Conservation (phyloP, 2,329 filamentous ascomycete species). For the Monosporascus sp. region DNA sequence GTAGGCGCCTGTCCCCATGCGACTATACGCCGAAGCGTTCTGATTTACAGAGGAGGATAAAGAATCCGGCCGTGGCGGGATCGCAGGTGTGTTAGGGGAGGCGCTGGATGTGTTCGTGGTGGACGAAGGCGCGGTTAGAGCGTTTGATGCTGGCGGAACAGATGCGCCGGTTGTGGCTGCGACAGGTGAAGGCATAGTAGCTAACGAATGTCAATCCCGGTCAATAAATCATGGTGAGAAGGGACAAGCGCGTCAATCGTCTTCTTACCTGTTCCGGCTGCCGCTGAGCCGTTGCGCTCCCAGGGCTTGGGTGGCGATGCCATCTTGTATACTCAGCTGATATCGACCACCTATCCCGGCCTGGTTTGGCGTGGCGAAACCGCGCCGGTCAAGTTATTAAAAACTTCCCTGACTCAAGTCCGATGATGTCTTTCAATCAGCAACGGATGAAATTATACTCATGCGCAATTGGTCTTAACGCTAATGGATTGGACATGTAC, state of each 20-base stretch:
- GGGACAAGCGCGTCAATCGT: conserved; percentile 10
- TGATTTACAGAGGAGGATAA: conserved; percentile 78
- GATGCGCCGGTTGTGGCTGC: conserved; percentile 37
- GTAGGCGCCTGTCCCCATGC: conserved; percentile 47
- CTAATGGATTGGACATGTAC: no score
- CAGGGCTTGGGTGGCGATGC: conserved; percentile 94
- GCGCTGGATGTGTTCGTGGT: conserved; percentile 23
- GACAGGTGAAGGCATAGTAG: conserved; percentile 31
- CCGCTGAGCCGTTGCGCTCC: conserved; percentile 70
- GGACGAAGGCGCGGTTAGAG: conserved; percentile 34
- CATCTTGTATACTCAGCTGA: conserved; percentile 26
- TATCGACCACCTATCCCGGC: not conserved
- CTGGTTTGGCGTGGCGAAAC: no score
- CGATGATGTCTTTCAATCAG: no score
- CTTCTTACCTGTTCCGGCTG: conserved; percentile 36
- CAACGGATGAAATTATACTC: no score
- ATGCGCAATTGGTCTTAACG: no score
- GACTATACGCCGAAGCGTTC: conserved; percentile 78
- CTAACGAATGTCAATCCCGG: conserved; percentile 29
- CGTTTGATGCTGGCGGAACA: conserved; percentile 33
- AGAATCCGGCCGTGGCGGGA: conserved; percentile 76
- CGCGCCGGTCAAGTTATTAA: no score
- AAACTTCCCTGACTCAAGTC: no score
- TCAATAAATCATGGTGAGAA: conserved; percentile 11
- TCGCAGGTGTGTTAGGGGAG: conserved; percentile 51